Percentiles rank a stretch among this genome's conserved stretches.
Evolutionary conservation across 2,329 filamentous ascomycete genomes (phyloP).

Genomic region (Ilyonectria mors-panacis): DNA sequence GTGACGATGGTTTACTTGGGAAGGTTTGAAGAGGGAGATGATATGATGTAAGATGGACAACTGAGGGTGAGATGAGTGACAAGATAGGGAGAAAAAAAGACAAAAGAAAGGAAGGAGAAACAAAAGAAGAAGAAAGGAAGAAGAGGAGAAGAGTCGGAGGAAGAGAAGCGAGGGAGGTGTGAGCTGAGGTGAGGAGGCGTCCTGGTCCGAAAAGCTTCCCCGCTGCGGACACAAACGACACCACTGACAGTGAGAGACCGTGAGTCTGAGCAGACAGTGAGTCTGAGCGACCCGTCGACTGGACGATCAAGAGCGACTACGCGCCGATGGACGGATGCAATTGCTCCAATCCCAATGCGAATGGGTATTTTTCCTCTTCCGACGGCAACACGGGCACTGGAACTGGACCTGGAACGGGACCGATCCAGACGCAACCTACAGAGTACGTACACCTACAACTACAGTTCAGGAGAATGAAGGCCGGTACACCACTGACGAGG

Average conservation of each 20-base stretch:
- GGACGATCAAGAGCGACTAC: neutral
- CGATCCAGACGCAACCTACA: neutral
- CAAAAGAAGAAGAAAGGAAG: neutral
- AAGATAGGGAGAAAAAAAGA: neutral
- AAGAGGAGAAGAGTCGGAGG: conserved; percentile 1
- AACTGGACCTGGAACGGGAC: neutral
- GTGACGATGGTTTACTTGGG: neutral
- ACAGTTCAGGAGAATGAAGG: neutral
- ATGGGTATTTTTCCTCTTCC: neutral
- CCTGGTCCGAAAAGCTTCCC: conserved; percentile 26
- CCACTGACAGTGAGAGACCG: neutral
- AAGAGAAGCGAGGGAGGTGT: conserved; percentile 12
- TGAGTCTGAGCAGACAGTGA: neutral
- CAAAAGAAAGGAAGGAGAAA: neutral
- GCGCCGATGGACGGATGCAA: neutral
- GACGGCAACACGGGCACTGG: neutral
- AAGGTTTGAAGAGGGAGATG: neutral
- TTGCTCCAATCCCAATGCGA: neutral
- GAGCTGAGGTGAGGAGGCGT: conserved; percentile 28
- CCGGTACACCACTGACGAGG: neutral
- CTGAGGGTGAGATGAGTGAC: neutral
- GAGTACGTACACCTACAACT: neutral
- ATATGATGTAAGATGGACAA: conserved; percentile 1
- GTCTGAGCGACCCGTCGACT: neutral
- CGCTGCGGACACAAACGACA: conserved; percentile 16